Evolutionary conservation across 768 basidiomycete genomes (phyloP), one percentile per base, ranked within the genome.

Genomic region (Kwoniella sp.): DNA sequence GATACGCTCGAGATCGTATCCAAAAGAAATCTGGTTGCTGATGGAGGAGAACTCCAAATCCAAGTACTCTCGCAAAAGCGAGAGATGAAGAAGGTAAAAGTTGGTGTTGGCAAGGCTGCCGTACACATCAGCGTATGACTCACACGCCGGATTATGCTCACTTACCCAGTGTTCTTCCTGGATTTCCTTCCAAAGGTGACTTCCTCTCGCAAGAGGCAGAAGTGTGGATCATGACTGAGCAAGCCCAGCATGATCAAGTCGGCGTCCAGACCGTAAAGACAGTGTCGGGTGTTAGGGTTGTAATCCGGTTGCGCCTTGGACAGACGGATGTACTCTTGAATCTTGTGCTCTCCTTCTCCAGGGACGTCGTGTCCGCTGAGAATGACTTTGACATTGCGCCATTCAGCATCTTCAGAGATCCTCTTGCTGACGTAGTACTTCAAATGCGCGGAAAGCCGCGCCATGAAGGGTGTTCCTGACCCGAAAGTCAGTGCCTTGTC

Each of bases 281-380:
- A 99, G 76, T 99, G 95, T 61, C 95, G 86, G 49, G 91, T 82
- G 75, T 96, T 98, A 3, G 93, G 89, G 76, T 95, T 87, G 78
- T 98, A 92, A 72, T 89, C 86, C 7, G 87, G 88, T 73, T 98
- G 95, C 26, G 95, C 92, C 63, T 92, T 87, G 46, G 87, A 85
- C 56, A 90, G 77, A 32, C 95, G 86, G 71, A 99, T 98, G 76
- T 92, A 99, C 73, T 96, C 95, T 88, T 98, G 96, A 62, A 99
- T 92, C 80, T 99, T 99, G 82, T 99, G 95, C 72, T 99, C 95
- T 54, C 95, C 95, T 76, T 99, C 95, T 61, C 95, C 95, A 0
- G 95, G 95, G 3, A 74, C 92, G 65, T 99, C 93, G 73, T 98
- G 91, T 10, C 95, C 95, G 25, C 89, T 93, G 31, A 99, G 79